These are phyloP conservation scores for Cornus florida DNA, from an alignment of 148 eudicot genomes.

Conservation along the genomic window DNA sequence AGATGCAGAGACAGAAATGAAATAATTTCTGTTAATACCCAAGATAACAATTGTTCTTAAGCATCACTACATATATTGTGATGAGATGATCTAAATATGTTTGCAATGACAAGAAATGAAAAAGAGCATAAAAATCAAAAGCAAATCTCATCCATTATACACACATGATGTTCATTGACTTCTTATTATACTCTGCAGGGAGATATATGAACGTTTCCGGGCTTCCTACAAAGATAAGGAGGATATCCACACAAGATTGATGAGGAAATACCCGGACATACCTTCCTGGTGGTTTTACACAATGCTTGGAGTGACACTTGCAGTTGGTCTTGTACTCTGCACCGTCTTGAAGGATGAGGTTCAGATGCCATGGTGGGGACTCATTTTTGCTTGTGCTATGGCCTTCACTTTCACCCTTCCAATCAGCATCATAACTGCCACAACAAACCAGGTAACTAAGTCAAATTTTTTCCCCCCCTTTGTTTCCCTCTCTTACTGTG, in stretches of 20 bases:
- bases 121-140: background rate
- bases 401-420: conserved; percentile 94
- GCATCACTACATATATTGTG: background rate
- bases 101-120: background rate
- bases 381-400: conserved; percentile 73
- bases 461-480: background rate
- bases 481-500: background rate
- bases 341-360: conserved; percentile 67
- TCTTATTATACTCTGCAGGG: conserved; percentile 43
- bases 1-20: no score
- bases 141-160: background rate
- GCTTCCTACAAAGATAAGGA: conserved; percentile 81
- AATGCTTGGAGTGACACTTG: conserved; percentile 60
- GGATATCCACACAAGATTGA: conserved; percentile 81
- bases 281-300: conserved; percentile 92
- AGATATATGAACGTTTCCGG: conserved; percentile 62
- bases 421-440: conserved; percentile 94
- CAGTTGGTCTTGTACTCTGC: conserved; percentile 62
- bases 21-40: no score
- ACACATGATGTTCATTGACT: background rate
- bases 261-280: conserved; percentile 86
- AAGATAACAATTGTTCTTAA: no score
- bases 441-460: conserved; percentile 76
- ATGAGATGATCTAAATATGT: background rate
- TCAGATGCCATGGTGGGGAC: conserved; percentile 99